Percentiles rank a stretch among this genome's conserved stretches.
Evolutionary conservation across 257 asterid species (phyloP).

Genomic region (Echium plantagineum): DNA sequence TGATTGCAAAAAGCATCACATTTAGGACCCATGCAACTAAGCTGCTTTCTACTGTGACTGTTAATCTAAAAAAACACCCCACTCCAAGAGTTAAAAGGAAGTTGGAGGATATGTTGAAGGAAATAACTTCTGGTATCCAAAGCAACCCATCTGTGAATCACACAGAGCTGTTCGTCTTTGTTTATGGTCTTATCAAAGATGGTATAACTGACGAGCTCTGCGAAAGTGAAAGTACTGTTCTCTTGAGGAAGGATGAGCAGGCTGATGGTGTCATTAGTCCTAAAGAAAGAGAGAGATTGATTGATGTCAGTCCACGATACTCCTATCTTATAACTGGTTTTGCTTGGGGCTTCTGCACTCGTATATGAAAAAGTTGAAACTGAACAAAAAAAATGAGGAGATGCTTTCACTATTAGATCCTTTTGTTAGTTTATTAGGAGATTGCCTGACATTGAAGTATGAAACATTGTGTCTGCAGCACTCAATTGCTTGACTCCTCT

Average conservation of each 20-base stretch:
- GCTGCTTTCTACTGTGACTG: constrained; percentile 58
- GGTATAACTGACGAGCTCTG: constrained; percentile 33
- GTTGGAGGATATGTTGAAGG: constrained; percentile 68
- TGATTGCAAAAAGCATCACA: constrained; percentile 68
- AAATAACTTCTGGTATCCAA: constrained; percentile 71
- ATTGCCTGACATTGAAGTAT: constrained; percentile 66
- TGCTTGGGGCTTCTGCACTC: constrained; percentile 63
- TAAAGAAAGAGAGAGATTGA: constrained; percentile 25
- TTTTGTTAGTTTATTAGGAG: constrained; percentile 49
- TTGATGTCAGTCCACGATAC: constrained; percentile 41
- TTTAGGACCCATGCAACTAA: constrained; percentile 69
- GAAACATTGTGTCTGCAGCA: constrained; percentile 57
- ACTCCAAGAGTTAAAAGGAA: constrained; percentile 57
- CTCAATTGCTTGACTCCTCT: constrained; percentile 59
- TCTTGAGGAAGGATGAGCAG: constrained; percentile 13
- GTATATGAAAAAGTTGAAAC: constrained; percentile 51
- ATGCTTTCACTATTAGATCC: constrained; percentile 61
- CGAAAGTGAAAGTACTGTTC: constrained; percentile 19
- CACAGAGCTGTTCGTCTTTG: constrained; percentile 58
- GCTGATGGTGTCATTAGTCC: constrained; percentile 21
- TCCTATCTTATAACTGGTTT: constrained; percentile 65
- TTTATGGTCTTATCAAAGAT: constrained; percentile 54
- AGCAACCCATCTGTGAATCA: constrained; percentile 66
- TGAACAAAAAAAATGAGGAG: constrained; percentile 34
- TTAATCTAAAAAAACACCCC: constrained; percentile 55